phyloP scores from a whole-genome alignment of 2,329 filamentous ascomycete species.

The Penicillium sp. region DNA sequence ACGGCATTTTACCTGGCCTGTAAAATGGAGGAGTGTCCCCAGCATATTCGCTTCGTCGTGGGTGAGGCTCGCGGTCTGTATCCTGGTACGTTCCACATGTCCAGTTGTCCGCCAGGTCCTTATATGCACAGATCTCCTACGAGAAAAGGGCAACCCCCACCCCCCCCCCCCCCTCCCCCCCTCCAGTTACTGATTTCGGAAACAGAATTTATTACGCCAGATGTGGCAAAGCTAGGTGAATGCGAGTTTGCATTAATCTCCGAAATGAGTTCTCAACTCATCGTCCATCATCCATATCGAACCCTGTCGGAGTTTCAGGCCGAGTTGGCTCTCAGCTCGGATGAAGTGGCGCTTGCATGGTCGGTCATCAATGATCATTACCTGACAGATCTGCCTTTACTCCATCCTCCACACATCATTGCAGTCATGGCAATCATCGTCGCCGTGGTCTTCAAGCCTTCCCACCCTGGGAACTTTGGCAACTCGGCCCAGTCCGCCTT shows the following conservation, averaged over 20 bases:
- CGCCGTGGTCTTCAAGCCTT: constrained; percentile 72
- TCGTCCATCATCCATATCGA: constrained; percentile 85
- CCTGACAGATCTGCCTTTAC: constrained; percentile 81
- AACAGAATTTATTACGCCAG: constrained; percentile 62
- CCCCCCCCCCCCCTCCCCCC: too few species aligned
- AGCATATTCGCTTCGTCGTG: constrained; percentile 88
- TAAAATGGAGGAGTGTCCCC: constrained; percentile 96
- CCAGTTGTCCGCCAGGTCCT: background rate
- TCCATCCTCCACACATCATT: constrained; percentile 79
- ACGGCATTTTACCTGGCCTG: constrained; percentile 92
- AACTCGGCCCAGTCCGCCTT: constrained; percentile 29
- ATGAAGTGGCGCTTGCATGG: constrained; percentile 72
- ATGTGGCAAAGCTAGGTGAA: constrained; percentile 80
- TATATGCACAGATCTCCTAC: background rate
- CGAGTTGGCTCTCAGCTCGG: constrained; percentile 65
- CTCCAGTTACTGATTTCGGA: background rate
- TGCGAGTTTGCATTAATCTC: constrained; percentile 91
- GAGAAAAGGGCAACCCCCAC: background rate
- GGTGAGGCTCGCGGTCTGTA: constrained; percentile 79
- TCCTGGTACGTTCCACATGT: constrained; percentile 51
- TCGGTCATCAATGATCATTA: constrained; percentile 88
- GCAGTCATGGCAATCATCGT: constrained; percentile 82
- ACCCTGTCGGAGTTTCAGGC: constrained; percentile 65
- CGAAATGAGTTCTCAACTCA: constrained; percentile 83
- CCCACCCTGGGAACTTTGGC: constrained; percentile 36